These are phyloP conservation scores for Alternaria viburni DNA, from an alignment of 2,329 filamentous ascomycete genomes.

Conservation along the genomic window DNA sequence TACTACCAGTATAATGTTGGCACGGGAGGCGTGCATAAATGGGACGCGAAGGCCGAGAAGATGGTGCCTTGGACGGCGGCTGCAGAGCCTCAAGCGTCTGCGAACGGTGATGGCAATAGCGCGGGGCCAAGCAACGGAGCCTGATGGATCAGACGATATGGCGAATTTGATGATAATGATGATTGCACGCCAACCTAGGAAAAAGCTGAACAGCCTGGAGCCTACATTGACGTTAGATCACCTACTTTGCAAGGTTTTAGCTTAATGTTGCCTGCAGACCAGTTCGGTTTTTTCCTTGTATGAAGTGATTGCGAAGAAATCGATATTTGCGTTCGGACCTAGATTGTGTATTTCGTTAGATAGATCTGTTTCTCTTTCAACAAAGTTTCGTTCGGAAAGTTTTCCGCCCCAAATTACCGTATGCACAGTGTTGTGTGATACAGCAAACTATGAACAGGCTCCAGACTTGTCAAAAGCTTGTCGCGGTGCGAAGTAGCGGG, in stretches of 20 bases:
- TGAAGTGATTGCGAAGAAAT: not conserved
- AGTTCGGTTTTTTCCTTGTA: too few species aligned
- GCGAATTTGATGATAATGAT: not conserved
- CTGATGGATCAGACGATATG: not conserved
- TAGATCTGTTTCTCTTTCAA: not conserved
- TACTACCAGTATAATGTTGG: slow-evolving; percentile 87
- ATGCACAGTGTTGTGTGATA: not conserved
- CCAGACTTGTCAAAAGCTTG: not conserved
- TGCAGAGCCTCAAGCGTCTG: not conserved
- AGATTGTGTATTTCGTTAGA: not conserved
- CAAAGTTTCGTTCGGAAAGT: not conserved
- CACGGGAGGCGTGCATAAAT: slow-evolving; percentile 69
- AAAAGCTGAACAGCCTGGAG: too few species aligned
- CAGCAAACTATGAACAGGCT: not conserved
- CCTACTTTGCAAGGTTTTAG: too few species aligned
- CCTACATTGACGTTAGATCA: too few species aligned
- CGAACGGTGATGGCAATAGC: not conserved
- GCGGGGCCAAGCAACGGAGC: not conserved
- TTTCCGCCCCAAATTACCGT: not conserved
- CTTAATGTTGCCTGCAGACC: too few species aligned
- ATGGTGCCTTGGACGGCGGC: slow-evolving; percentile 51
- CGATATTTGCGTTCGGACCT: not conserved
- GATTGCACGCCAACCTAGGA: not conserved
- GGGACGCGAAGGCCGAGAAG: slow-evolving; percentile 64
- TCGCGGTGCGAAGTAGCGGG: not conserved